phyloP scores from a whole-genome alignment of 2,329 filamentous ascomycete species.

The Malbranchea zuffiana region DNA sequence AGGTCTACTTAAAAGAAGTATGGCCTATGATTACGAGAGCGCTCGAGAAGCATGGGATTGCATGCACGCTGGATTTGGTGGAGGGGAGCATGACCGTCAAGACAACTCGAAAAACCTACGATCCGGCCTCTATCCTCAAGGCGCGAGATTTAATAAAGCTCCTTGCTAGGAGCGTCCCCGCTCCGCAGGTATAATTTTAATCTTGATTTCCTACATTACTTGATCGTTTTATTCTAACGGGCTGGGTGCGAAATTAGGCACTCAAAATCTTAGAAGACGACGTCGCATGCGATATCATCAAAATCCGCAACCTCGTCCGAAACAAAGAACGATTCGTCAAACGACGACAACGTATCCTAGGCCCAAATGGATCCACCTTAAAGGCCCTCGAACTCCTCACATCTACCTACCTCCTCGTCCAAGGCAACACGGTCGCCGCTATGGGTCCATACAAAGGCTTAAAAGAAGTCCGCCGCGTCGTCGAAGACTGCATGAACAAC shows the following conservation, averaged over 20 bases:
- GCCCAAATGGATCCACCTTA: slow-evolving; percentile 80
- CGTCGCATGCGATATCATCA: slow-evolving; percentile 87
- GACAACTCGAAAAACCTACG: slow-evolving; percentile 82
- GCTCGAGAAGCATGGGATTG: slow-evolving; percentile 77
- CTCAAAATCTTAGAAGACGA: slow-evolving; percentile 90
- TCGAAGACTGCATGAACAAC: slow-evolving; percentile 95
- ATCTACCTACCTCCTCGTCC: slow-evolving; percentile 82
- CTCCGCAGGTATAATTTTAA: slow-evolving; percentile 50
- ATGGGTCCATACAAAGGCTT: slow-evolving; percentile 91
- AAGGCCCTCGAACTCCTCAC: slow-evolving; percentile 92
- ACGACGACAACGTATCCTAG: slow-evolving; percentile 80
- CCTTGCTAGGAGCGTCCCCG: slow-evolving; percentile 79
- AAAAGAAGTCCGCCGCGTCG: slow-evolving; percentile 79
- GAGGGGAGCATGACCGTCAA: slow-evolving; percentile 96
- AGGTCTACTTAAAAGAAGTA: slow-evolving; percentile 81
- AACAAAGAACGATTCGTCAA: slow-evolving; percentile 97
- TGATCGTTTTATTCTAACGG: background rate
- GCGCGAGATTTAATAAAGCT: slow-evolving; percentile 91
- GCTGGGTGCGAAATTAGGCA: slow-evolving; percentile 37
- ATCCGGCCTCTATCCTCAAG: slow-evolving; percentile 86
- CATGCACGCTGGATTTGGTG: slow-evolving; percentile 84
- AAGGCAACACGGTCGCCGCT: slow-evolving; percentile 85
- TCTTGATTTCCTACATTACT: slow-evolving; percentile 10
- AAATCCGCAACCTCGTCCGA: slow-evolving; percentile 77
- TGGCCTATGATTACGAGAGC: slow-evolving; percentile 86